These are phyloP conservation scores for Phaffia tasmanica DNA, from an alignment of 768 basidiomycete species.

Conservation along the genomic window DNA sequence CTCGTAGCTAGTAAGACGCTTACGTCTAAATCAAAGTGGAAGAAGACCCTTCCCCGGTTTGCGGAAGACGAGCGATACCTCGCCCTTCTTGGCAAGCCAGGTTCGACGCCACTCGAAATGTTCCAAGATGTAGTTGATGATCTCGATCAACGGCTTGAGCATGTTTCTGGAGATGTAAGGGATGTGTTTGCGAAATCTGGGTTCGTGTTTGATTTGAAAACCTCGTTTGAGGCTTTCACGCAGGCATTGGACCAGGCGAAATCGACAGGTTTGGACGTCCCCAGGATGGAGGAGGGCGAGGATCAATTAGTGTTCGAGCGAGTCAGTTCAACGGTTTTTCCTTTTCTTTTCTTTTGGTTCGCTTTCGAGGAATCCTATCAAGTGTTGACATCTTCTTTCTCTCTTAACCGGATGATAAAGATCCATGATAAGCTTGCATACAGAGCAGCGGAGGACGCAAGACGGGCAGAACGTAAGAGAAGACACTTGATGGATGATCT, in stretches of 20 bases:
- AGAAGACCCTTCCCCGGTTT: conserved; percentile 68
- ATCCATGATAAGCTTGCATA: conserved; percentile 58
- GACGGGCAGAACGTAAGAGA: conserved; percentile 62
- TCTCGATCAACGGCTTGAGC: conserved; percentile 44
- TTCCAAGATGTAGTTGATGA: conserved; percentile 90
- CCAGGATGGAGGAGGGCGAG: conserved; percentile 26
- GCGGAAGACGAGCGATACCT: conserved; percentile 70
- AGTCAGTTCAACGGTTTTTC: neutral
- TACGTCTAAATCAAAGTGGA: conserved; percentile 81
- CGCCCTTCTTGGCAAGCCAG: conserved; percentile 77
- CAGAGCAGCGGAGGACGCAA: conserved; percentile 73
- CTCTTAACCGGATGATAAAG: conserved; percentile 40
- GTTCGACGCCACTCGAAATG: conserved; percentile 87
- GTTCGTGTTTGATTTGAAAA: neutral
- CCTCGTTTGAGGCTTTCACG: conserved; percentile 1
- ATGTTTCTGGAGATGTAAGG: neutral
- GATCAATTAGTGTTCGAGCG: neutral
- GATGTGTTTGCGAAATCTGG: neutral
- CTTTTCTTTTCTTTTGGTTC: neutral
- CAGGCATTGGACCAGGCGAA: neutral
- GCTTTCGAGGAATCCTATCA: neutral
- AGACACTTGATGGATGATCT: conserved; percentile 89
- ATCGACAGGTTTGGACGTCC: conserved; percentile 25
- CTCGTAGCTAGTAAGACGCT: conserved; percentile 57
- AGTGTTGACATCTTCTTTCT: neutral